Evolutionary conservation across 139 green algal species (phyloP).

Genomic region (Chlamydomonas applanata): DNA sequence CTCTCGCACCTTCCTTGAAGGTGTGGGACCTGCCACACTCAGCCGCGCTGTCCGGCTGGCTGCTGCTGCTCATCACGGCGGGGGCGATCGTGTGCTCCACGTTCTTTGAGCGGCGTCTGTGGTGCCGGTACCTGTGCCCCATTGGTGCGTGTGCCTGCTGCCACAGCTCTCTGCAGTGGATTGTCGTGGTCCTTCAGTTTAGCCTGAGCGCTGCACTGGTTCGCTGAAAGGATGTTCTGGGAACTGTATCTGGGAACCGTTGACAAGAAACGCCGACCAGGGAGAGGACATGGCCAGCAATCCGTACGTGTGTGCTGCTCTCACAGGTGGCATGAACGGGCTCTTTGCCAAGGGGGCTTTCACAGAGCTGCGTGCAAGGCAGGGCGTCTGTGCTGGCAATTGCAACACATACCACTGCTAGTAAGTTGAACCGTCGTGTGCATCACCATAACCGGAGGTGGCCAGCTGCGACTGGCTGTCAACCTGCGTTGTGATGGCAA

Average conservation of each 20-base stretch:
- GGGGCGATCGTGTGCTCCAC: constrained; percentile 66
- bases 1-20: constrained; percentile 15
- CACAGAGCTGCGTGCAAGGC: constrained; percentile 74
- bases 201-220: too few species aligned
- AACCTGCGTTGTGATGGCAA: too few species aligned
- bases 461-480: too few species aligned
- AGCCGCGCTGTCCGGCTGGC: constrained; percentile 67
- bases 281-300: not conserved
- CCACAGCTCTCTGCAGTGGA: too few species aligned
- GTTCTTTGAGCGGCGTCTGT: constrained; percentile 71
- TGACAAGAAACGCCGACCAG: not conserved
- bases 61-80: constrained; percentile 83
- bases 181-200: too few species aligned
- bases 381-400: constrained; percentile 73
- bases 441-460: too few species aligned
- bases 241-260: too few species aligned
- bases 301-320: not conserved
- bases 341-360: constrained; percentile 82
- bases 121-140: constrained; percentile 73
- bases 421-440: too few species aligned
- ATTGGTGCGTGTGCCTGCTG: too few species aligned
- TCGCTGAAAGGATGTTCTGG: too few species aligned
- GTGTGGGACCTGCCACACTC: constrained; percentile 79
- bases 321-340: constrained; percentile 79
- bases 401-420: constrained; percentile 75